Evolutionary conservation across 805 yeast species (phyloP).

Genomic region (Candida alai): DNA sequence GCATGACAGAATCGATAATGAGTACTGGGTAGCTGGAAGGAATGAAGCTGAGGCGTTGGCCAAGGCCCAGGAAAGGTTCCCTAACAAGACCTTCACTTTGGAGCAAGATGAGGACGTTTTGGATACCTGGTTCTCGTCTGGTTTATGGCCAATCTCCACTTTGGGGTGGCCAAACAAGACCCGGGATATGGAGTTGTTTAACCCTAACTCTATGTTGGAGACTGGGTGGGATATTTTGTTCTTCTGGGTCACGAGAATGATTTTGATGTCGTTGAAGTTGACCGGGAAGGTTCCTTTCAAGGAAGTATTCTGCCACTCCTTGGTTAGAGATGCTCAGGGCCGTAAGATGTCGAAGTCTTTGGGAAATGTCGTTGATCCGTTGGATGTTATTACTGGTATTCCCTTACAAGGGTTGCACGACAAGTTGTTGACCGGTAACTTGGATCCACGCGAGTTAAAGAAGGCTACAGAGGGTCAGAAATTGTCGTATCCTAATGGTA

Average conservation of each 20-base stretch:
- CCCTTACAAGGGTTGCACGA: constrained; percentile 74
- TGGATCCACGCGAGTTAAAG: constrained; percentile 83
- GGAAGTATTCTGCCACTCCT: constrained; percentile 97
- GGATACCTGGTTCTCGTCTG: constrained; percentile 98
- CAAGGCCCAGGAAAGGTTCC: constrained; percentile 74
- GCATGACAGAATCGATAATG: constrained; percentile 57
- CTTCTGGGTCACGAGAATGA: constrained; percentile 99
- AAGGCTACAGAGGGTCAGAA: constrained; percentile 87
- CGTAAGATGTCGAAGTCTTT: constrained; percentile 97
- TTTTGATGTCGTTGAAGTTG: constrained; percentile 82
- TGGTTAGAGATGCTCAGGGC: constrained; percentile 98
- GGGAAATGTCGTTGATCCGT: constrained; percentile 95
- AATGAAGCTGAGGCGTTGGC: constrained; percentile 73
- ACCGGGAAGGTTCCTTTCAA: constrained; percentile 90
- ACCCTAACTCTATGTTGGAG: constrained; percentile 91
- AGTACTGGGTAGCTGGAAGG: constrained; percentile 91
- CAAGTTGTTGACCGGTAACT: constrained; percentile 74
- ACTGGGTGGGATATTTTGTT: constrained; percentile 99
- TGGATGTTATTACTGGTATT: constrained; percentile 89
- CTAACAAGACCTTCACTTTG: constrained; percentile 64
- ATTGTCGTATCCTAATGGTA: constrained; percentile 90
- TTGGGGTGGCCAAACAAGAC: constrained; percentile 92
- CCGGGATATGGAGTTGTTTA: constrained; percentile 69
- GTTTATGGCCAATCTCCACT: constrained; percentile 96
- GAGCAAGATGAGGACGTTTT: constrained; percentile 97